phyloP scores from a whole-genome alignment of 2,329 filamentous ascomycete genomes.

The Pleoardoris graminearum region DNA sequence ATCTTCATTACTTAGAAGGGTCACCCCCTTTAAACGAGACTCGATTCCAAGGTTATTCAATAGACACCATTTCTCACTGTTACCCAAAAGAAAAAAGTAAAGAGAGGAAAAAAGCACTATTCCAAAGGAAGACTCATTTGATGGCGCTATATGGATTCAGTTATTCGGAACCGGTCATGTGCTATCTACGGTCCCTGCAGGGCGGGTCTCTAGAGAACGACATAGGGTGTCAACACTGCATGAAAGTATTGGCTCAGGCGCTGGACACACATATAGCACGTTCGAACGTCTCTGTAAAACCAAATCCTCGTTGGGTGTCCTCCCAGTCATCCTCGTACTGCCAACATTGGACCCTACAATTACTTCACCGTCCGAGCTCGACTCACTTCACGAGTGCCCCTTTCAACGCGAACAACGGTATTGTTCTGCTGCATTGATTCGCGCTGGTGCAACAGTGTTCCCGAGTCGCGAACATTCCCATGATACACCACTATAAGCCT shows the following conservation, averaged over 20 bases:
- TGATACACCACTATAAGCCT: constrained; percentile 18
- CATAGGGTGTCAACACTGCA: too few species aligned
- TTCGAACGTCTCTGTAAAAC: neutral
- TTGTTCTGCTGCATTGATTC: constrained; percentile 19
- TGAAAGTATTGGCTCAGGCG: neutral
- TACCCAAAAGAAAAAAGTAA: too few species aligned
- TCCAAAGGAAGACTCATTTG: too few species aligned
- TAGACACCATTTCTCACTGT: too few species aligned
- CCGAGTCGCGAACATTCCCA: constrained; percentile 4
- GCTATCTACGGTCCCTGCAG: too few species aligned
- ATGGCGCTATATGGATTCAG: too few species aligned
- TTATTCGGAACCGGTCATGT: too few species aligned
- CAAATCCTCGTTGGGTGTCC: neutral
- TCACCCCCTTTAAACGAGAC: too few species aligned
- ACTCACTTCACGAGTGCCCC: constrained; percentile 12
- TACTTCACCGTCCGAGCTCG: neutral
- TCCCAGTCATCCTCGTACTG: constrained; percentile 2
- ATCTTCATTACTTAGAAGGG: too few species aligned
- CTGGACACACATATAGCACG: neutral
- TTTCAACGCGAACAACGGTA: neutral
- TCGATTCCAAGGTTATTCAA: too few species aligned
- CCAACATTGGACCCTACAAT: neutral
- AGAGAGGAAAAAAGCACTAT: too few species aligned
- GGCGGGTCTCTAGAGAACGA: too few species aligned
- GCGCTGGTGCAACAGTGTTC: constrained; percentile 27